Conservation (phyloP, 2,329 filamentous ascomycete species). For the Trichoderma pleuroti region DNA sequence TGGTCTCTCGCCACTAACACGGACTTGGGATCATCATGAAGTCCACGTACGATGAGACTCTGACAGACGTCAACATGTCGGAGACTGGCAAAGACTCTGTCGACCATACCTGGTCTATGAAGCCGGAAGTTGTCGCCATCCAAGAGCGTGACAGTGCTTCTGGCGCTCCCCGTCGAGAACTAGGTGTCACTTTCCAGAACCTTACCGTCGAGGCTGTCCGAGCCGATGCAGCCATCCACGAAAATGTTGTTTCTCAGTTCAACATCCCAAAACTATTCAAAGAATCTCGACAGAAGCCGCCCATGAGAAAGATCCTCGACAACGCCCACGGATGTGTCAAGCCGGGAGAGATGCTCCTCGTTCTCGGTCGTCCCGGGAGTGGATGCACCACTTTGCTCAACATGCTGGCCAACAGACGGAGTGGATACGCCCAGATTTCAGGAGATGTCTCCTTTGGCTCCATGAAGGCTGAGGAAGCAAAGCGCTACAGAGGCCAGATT, state of each 20-base stretch:
- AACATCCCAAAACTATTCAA: slow-evolving; percentile 52
- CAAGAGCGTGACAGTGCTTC: slow-evolving; percentile 43
- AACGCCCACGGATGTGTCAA: slow-evolving; percentile 65
- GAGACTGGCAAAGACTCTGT: slow-evolving; percentile 14
- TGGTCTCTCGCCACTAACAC: slow-evolving; percentile 7
- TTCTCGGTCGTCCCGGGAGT: slow-evolving; percentile 64
- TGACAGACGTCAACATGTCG: slow-evolving; percentile 25
- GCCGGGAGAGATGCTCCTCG: slow-evolving; percentile 69
- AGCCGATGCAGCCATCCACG: slow-evolving; percentile 60
- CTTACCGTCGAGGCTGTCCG: slow-evolving; percentile 61
- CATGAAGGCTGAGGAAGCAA: slow-evolving; percentile 45
- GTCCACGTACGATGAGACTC: slow-evolving; percentile 27
- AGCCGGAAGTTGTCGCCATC: slow-evolving; percentile 44
- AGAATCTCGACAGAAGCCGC: slow-evolving; percentile 52
- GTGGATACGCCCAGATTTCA: slow-evolving; percentile 54
- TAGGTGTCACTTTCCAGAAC: slow-evolving; percentile 63
- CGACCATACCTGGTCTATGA: slow-evolving; percentile 44
- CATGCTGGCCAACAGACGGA: slow-evolving; percentile 61
- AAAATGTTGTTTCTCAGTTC: slow-evolving; percentile 60
- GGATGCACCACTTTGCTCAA: slow-evolving; percentile 71
- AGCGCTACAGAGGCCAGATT: slow-evolving; percentile 55
- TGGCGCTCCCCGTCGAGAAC: slow-evolving; percentile 45
- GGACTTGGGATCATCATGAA: slow-evolving; percentile 25
- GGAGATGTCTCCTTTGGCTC: slow-evolving; percentile 58
- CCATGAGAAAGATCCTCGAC: slow-evolving; percentile 62